A percentile compares a stretch with the other conserved stretches of the same genome.
Conservation (phyloP, 495 filamentous ascomycete species). For the Lepidopterella palustris region DNA sequence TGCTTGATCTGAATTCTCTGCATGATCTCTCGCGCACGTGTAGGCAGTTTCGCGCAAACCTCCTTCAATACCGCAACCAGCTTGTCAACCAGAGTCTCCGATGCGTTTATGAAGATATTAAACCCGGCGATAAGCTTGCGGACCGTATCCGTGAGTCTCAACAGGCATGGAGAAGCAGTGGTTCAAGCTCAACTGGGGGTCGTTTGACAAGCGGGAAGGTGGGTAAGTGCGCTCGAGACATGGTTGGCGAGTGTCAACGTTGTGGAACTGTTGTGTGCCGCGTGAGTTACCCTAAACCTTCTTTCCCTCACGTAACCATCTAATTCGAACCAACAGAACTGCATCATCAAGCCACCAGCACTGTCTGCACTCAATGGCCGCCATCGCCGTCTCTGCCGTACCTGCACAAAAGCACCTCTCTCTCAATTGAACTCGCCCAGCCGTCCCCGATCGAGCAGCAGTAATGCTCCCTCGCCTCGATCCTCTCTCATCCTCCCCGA, state of each 20-base stretch:
- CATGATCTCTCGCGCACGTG: constrained; percentile 74
- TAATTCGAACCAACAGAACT: constrained; percentile 55
- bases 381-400: constrained; percentile 69
- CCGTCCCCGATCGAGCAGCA: not conserved
- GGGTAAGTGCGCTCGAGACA: constrained; percentile 71
- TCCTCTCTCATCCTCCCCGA: constrained; percentile 6
- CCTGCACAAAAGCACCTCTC: constrained; percentile 63
- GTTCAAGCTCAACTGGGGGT: constrained; percentile 27
- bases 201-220: constrained; percentile 57
- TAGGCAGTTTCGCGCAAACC: constrained; percentile 65
- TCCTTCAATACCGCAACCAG: constrained; percentile 67
- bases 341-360: constrained; percentile 69
- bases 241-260: constrained; percentile 73
- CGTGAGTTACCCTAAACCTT: constrained; percentile 43
- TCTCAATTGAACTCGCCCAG: constrained; percentile 6
- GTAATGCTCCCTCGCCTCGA: constrained; percentile 14
- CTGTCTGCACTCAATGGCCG: constrained; percentile 55
- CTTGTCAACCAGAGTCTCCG: constrained; percentile 67
- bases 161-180: constrained; percentile 19
- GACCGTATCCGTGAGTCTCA: constrained; percentile 24
- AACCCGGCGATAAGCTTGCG: constrained; percentile 39
- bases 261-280: constrained; percentile 73
- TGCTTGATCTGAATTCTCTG: constrained; percentile 78
- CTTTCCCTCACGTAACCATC: not conserved
- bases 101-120: constrained; percentile 62